Percentiles rank a stretch among this genome's conserved stretches.
phyloP scores from a whole-genome alignment of 495 filamentous ascomycete genomes.

The Neurospora africana region DNA sequence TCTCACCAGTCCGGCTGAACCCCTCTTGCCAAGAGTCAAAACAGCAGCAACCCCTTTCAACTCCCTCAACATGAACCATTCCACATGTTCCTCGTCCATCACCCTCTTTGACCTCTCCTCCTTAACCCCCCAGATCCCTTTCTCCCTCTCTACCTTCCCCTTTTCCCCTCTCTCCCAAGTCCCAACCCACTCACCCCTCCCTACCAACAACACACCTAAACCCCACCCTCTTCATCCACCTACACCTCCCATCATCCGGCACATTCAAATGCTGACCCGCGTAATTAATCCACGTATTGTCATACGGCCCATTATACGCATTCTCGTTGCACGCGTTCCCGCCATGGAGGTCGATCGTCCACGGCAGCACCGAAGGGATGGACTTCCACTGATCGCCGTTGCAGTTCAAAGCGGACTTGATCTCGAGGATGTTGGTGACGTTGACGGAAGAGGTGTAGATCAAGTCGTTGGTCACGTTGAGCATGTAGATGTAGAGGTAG shows the following conservation, averaged over 20 bases:
- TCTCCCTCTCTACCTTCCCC: background rate
- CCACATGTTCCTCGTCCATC: background rate
- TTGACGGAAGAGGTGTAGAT: background rate
- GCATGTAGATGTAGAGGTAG: background rate
- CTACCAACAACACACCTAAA: background rate
- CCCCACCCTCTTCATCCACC: background rate
- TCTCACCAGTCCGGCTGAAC: background rate
- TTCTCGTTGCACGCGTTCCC: background rate
- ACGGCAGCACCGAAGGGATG: background rate
- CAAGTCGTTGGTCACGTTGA: background rate
- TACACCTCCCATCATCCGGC: background rate
- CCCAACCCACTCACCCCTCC: background rate
- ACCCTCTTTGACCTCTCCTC: background rate
- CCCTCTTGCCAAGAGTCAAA: background rate
- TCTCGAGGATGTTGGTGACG: background rate
- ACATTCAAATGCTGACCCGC: background rate
- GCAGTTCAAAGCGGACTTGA: background rate
- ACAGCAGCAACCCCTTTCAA: background rate
- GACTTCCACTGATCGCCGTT: background rate
- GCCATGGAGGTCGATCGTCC: background rate
- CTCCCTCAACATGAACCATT: background rate
- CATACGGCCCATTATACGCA: background rate
- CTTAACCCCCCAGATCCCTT: background rate
- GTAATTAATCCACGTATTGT: background rate
- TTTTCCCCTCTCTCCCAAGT: background rate